Evolutionary conservation across 2,329 filamentous ascomycete genomes (phyloP), one percentile per base, ranked within the genome.

Genomic region (Apiospora saccharicola): DNA sequence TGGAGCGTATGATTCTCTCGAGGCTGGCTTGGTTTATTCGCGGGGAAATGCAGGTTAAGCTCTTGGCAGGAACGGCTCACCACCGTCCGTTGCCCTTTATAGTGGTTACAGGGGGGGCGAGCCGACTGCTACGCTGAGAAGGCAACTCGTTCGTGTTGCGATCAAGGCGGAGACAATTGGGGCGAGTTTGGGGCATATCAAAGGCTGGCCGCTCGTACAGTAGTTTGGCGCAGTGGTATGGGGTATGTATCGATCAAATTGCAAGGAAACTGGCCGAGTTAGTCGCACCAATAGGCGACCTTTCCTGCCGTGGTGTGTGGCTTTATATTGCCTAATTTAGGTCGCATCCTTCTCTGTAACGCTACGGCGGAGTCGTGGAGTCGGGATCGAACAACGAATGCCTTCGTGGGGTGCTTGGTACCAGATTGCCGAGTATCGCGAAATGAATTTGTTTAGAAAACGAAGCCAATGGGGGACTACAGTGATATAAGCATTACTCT

Each of bases 101-200:
- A 64, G 57, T 41, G 57, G 30, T 30, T 64, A 24, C 57, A 41
- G 57, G 57, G n/a, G 34, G n/a, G 34, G 34, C 57, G 34, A 64
- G 19, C 34, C 57, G 57, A 64, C 19, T 64, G 34, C 57, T 64
- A 64, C 57, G 57, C 30, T 64, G 34, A 30, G 57, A 61, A n/a
- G 19, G 34, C 5, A n/a, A 34, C 30, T n/a, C 14, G n/a, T 24
- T 24, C 34, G 5, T 41, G 57, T 41, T 64, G 19, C 57, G 34
- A 64, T 24, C 57, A 41, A 22, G 57, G 57, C 57, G 57, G 57
- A 41, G 22, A 22, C 19, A 24, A n/a, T 13, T 30, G 26, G 2
- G 34, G 8, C 12, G 19, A 22, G 30, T 41, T 61, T n/a, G n/a
- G 34, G 8, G 22, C 34, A 64, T 64, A 8, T n/a, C 34, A 6